Evolutionary conservation across 495 filamentous ascomycete genomes (phyloP).

Genomic region (Rusavskia elegans): DNA sequence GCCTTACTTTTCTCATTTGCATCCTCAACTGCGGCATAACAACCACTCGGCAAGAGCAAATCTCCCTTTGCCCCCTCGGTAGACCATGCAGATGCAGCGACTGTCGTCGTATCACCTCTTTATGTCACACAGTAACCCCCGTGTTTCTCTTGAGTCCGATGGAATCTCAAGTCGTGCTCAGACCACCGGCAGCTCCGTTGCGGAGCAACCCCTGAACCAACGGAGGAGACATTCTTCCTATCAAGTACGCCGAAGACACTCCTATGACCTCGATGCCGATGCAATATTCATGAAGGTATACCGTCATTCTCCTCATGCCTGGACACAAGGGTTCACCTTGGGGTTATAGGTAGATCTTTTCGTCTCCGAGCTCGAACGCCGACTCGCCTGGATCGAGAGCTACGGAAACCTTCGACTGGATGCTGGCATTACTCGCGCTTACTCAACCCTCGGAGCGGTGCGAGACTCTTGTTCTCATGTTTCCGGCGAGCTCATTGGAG

Average conservation of each 20-base stretch:
- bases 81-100: background rate
- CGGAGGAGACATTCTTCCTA: constrained; percentile 52
- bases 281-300: constrained; percentile 47
- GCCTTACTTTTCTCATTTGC: no score
- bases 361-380: constrained; percentile 69
- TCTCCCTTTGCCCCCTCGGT: background rate
- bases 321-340: background rate
- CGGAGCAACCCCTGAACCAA: background rate
- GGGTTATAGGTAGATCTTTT: constrained; percentile 64
- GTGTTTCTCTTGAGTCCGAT: constrained; percentile 30
- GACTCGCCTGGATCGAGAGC: constrained; percentile 75
- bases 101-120: constrained; percentile 4
- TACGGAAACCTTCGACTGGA: constrained; percentile 77
- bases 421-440: constrained; percentile 62
- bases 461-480: constrained; percentile 74
- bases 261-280: constrained; percentile 52
- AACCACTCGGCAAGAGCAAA: background rate
- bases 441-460: constrained; percentile 73
- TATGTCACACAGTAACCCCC: constrained; percentile 32
- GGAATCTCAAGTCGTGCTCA: constrained; percentile 1
- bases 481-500: constrained; percentile 81
- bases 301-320: background rate
- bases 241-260: constrained; percentile 38
- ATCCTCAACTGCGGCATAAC: background rate
- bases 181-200: no score